Evolutionary conservation across 495 filamentous ascomycete genomes (phyloP).

Genomic region (Aspergillus bertholletiae): DNA sequence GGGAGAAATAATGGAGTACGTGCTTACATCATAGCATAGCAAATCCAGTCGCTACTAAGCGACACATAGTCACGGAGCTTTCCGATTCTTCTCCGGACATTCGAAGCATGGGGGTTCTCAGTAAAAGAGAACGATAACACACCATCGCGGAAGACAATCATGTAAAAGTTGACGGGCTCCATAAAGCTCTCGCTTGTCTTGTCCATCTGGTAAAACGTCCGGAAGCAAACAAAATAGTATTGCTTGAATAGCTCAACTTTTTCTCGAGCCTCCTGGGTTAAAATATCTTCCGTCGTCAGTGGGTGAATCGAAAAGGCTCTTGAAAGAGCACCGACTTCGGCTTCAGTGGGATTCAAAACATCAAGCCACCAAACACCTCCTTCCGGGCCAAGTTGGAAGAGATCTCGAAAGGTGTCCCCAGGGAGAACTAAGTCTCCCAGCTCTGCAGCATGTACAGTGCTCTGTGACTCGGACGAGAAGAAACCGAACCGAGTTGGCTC

Average conservation of each 20-base stretch:
- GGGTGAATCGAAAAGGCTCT: slow-evolving; percentile 92
- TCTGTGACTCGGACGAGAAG: slow-evolving; percentile 90
- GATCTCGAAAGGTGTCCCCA: slow-evolving; percentile 80
- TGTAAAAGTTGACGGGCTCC: slow-evolving; percentile 92
- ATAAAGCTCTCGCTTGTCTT: slow-evolving; percentile 72
- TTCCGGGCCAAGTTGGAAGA: slow-evolving; percentile 76
- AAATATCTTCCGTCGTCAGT: slow-evolving; percentile 90
- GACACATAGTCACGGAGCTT: slow-evolving; percentile 91
- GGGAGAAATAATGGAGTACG: slow-evolving; percentile 1
- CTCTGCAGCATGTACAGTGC: slow-evolving; percentile 84
- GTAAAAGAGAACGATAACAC: slow-evolving; percentile 90
- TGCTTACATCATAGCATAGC: slow-evolving; percentile 95
- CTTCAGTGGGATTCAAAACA: slow-evolving; percentile 83
- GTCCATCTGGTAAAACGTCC: slow-evolving; percentile 83
- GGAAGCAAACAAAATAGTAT: slow-evolving; percentile 97
- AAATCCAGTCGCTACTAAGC: slow-evolving; percentile 95
- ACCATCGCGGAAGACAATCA: slow-evolving; percentile 94
- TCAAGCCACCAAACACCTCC: slow-evolving; percentile 93
- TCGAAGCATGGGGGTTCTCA: slow-evolving; percentile 75
- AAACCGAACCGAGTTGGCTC: slow-evolving; percentile 84
- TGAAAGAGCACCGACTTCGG: slow-evolving; percentile 83
- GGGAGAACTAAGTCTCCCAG: slow-evolving; percentile 83
- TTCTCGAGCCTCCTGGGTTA: slow-evolving; percentile 89
- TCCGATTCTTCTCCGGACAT: slow-evolving; percentile 88
- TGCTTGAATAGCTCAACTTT: slow-evolving; percentile 97